These are phyloP conservation scores for Kwoniella sp. DNA, from an alignment of 768 basidiomycete species.

Conservation along the genomic window DNA sequence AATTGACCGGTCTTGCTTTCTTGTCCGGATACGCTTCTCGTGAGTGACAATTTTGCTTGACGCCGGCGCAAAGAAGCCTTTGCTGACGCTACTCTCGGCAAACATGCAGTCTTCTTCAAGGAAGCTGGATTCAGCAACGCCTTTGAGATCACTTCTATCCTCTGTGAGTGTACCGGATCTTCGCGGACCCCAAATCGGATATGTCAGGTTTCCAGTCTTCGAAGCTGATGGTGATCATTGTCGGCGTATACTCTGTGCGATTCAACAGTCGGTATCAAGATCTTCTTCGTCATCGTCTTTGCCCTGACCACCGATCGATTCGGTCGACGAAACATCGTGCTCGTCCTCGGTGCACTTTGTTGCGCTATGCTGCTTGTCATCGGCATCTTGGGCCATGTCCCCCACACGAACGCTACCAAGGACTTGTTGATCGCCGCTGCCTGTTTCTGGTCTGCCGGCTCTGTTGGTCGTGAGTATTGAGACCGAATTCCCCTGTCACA, in stretches of 20 bases:
- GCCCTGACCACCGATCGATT: slow-evolving; percentile 27
- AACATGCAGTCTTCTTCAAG: slow-evolving; percentile 25
- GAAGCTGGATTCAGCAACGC: slow-evolving; percentile 32
- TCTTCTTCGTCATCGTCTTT: slow-evolving; percentile 21
- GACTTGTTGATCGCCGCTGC: slow-evolving; percentile 19
- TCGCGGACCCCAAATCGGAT: too few species aligned
- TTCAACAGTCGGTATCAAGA: slow-evolving; percentile 20
- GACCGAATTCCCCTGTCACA: not conserved
- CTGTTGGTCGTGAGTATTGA: slow-evolving; percentile 19
- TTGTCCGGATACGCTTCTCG: slow-evolving; percentile 23
- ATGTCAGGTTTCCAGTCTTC: too few species aligned
- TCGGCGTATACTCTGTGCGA: not conserved
- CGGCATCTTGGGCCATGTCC: slow-evolving; percentile 27
- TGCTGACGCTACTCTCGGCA: not conserved
- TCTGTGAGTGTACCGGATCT: slow-evolving; percentile 11
- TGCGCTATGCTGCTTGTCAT: slow-evolving; percentile 27
- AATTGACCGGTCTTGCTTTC: slow-evolving; percentile 30
- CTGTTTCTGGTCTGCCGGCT: slow-evolving; percentile 25
- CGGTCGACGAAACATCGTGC: slow-evolving; percentile 28
- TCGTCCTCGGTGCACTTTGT: slow-evolving; percentile 13
- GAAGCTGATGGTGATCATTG: not conserved
- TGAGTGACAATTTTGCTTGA: slow-evolving; percentile 2
- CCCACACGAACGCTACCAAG: slow-evolving; percentile 12
- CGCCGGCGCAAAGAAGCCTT: too few species aligned
- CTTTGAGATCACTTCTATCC: slow-evolving; percentile 28